Evolutionary conservation across 352 stramenopile genomes (phyloP), one percentile per base, ranked within the genome.

Genomic region (Phytophthora aleatoria): DNA sequence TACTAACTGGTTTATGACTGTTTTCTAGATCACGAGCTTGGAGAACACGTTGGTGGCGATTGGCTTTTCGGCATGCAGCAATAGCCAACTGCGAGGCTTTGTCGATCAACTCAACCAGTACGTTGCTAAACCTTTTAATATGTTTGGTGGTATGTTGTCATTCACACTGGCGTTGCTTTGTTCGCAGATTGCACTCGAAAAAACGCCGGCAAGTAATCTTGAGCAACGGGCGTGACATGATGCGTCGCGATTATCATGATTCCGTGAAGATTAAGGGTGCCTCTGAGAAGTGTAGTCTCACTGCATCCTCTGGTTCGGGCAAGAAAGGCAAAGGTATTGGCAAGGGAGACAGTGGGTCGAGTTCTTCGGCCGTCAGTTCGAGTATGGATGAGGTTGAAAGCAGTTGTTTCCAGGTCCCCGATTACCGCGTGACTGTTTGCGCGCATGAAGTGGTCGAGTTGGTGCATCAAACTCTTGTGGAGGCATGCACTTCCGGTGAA

Each of bases 191-290:
- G 26, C 84, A 91, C 47, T 80, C 79, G 0, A 91, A 89, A 57
- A 91, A 90, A 57, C 73, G 85, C 3, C 72, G 81, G 3, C 82
- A 93, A 48, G 67, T 70, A 16, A 81, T 93, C 28, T 58, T 93
- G 27, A 79, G 65, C 12, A 69, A 48, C 26, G 83, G 71, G 2
- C 83, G 85, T 11, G 73, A 79, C 7, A 58, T 86, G 28, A 90
- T 93, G 68, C 71, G 68, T 11, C 64, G 64, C 47, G 76, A 76
- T 8, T 93, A 93, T 57, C 71, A 80, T 31, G 77, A 91, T 36
- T 91, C 82, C 6, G 60, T 82, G n/a, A 85, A 87, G 58, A 67
- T 90, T 9, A 71, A 69, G 1, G 74, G 68, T 20, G 64, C 67
- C 5, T 85, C 69, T 0, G 81, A 91, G 60, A 78, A 83, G 28